Conservation (phyloP, 306 rosid genomes). For the Ceratonia siliqua region DNA sequence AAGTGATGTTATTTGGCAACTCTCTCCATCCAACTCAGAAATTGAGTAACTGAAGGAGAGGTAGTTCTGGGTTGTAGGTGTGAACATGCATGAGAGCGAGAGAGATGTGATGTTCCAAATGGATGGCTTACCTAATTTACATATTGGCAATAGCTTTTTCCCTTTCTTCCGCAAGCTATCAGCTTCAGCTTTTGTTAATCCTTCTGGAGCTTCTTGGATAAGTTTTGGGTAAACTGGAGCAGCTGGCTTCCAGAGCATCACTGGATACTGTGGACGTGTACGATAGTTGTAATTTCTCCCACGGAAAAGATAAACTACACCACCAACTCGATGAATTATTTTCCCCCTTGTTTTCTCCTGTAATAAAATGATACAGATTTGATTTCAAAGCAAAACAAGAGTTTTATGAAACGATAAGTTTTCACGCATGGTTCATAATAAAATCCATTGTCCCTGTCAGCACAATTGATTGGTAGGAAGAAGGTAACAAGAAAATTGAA, state of each 20-base stretch:
- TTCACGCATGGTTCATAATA: conserved; percentile 5
- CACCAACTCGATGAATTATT: conserved; percentile 85
- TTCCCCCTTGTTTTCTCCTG: conserved; percentile 93
- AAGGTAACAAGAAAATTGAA: conserved; percentile 8
- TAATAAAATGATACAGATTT: conserved; percentile 21
- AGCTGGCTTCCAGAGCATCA: conserved; percentile 99
- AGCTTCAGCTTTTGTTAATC: conserved; percentile 81
- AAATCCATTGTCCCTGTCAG: conserved; percentile 3
- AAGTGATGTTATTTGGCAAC: neutral
- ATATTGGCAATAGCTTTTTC: conserved; percentile 77
- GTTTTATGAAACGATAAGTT: conserved; percentile 10
- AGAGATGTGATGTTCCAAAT: conserved; percentile 17
- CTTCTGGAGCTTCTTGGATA: conserved; percentile 92
- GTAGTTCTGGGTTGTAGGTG: neutral
- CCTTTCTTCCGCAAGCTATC: conserved; percentile 65
- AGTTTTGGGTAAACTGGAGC: conserved; percentile 93
- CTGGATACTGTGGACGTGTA: conserved; percentile 86
- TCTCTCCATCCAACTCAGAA: conserved; percentile 1
- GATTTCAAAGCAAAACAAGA: conserved; percentile 9
- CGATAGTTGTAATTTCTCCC: conserved; percentile 89
- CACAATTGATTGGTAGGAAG: neutral
- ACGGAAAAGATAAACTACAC: conserved; percentile 78
- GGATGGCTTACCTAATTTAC: conserved; percentile 76
- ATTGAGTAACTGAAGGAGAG: neutral
- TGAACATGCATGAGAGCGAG: neutral